phyloP scores from a whole-genome alignment of 2,329 filamentous ascomycete genomes.

The Aspergillus felis region DNA sequence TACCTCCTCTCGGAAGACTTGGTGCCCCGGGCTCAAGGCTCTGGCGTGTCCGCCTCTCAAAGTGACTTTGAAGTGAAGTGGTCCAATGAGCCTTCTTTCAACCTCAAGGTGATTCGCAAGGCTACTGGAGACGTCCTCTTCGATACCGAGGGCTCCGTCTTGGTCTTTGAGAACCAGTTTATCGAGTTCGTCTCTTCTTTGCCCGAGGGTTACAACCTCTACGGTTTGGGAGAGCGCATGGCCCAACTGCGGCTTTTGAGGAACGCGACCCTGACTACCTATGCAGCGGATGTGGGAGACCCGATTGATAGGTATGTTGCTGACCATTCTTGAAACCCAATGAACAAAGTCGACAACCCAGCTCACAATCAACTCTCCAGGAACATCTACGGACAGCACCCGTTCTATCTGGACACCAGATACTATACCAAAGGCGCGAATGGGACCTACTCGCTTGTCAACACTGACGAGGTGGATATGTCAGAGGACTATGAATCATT shows the following conservation, averaged over 20 bases:
- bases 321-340: not conserved
- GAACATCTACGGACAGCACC: constrained; percentile 74
- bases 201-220: constrained; percentile 69
- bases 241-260: constrained; percentile 68
- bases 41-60: constrained; percentile 32
- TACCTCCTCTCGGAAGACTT: constrained; percentile 64
- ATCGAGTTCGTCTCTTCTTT: constrained; percentile 66
- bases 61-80: constrained; percentile 51
- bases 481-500: constrained; percentile 59
- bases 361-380: constrained; percentile 10
- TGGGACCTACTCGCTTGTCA: constrained; percentile 51
- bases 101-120: constrained; percentile 52
- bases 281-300: constrained; percentile 64
- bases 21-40: constrained; percentile 52
- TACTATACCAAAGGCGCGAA: constrained; percentile 60
- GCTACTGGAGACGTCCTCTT: constrained; percentile 65
- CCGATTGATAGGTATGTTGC: constrained; percentile 40
- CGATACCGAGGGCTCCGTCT: constrained; percentile 57
- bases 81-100: constrained; percentile 57
- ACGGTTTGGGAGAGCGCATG: constrained; percentile 71
- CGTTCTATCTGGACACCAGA: constrained; percentile 74
- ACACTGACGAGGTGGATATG: constrained; percentile 50
- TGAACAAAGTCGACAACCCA: not conserved
- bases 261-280: constrained; percentile 67
- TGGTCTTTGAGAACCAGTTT: constrained; percentile 75